These are phyloP conservation scores for Xylariaceae sp. DNA, from an alignment of 2,329 filamentous ascomycete genomes.

Conservation along the genomic window DNA sequence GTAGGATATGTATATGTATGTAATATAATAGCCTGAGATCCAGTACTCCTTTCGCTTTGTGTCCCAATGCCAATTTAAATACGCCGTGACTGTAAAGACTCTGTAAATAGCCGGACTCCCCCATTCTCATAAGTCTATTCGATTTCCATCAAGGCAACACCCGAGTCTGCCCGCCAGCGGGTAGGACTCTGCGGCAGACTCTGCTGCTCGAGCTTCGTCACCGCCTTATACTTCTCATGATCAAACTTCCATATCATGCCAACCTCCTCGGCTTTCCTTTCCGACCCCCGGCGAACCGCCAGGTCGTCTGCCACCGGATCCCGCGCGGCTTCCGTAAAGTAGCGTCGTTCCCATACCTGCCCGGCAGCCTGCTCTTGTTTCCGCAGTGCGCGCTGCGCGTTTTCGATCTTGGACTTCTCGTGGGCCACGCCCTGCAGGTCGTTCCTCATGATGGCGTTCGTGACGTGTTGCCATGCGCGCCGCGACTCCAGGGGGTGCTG, in stretches of 20 bases:
- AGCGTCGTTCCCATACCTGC: constrained; percentile 32
- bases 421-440: constrained; percentile 81
- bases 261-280: too few relatives aligned
- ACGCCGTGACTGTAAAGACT: too few relatives aligned
- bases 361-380: constrained; percentile 32
- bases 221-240: not conserved
- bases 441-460: constrained; percentile 76
- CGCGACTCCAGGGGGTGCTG: constrained; percentile 90
- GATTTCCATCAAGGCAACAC: too few relatives aligned
- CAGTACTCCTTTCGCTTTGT: too few relatives aligned
- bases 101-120: too few relatives aligned
- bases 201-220: too few relatives aligned
- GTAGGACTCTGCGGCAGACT: too few relatives aligned
- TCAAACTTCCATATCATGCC: not conserved
- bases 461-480: constrained; percentile 86
- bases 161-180: too few relatives aligned
- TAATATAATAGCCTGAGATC: too few relatives aligned
- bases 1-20: too few relatives aligned
- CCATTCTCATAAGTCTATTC: too few relatives aligned
- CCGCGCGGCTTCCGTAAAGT: constrained; percentile 28
- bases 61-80: too few relatives aligned
- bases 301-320: constrained; percentile 26
- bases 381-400: constrained; percentile 67
- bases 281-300: not conserved
- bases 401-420: constrained; percentile 91